phyloP scores from a whole-genome alignment of 2,329 filamentous ascomycete species.

The Fusarium denticulatum region DNA sequence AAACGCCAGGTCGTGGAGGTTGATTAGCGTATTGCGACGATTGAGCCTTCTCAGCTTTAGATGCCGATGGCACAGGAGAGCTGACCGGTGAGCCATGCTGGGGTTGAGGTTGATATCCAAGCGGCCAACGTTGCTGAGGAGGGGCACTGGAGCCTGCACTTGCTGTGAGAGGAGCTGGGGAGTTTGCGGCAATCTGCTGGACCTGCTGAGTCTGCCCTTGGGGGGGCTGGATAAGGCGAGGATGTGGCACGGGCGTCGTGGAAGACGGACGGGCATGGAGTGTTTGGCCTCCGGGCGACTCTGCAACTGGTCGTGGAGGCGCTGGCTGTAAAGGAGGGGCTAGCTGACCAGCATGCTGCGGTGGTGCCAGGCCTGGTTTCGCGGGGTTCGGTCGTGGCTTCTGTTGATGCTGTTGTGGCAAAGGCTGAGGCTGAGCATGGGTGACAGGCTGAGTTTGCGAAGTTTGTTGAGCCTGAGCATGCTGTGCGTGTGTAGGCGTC shows the following conservation, averaged over 20 bases:
- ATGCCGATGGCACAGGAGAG: conserved; percentile 39
- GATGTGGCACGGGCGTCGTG: conserved; percentile 48
- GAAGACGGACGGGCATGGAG: conserved; percentile 46
- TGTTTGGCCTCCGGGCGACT: conserved; percentile 31
- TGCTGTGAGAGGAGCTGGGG: conserved; percentile 41
- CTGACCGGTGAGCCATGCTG: conserved; percentile 43
- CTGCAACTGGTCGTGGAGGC: conserved; percentile 41
- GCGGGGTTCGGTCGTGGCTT: conserved; percentile 39
- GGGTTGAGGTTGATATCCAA: conserved; percentile 44
- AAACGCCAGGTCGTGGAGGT: conserved; percentile 50
- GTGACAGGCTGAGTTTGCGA: conserved; percentile 32
- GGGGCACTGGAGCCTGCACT: conserved; percentile 34
- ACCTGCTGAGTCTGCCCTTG: conserved; percentile 40
- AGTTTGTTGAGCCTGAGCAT: conserved; percentile 22
- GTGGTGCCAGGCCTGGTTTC: conserved; percentile 48
- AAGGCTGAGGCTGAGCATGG: conserved; percentile 29
- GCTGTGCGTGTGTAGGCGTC: conserved; percentile 14
- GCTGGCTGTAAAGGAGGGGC: conserved; percentile 50
- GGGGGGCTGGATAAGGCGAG: conserved; percentile 48
- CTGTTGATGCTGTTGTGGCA: conserved; percentile 34
- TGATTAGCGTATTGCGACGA: conserved; percentile 46
- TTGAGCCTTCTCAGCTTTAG: conserved; percentile 39
- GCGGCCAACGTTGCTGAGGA: conserved; percentile 50
- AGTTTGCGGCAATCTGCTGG: conserved; percentile 48
- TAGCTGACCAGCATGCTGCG: conserved; percentile 50